These are phyloP conservation scores for Candida awuae DNA, from an alignment of 805 yeast genomes.

Conservation along the genomic window DNA sequence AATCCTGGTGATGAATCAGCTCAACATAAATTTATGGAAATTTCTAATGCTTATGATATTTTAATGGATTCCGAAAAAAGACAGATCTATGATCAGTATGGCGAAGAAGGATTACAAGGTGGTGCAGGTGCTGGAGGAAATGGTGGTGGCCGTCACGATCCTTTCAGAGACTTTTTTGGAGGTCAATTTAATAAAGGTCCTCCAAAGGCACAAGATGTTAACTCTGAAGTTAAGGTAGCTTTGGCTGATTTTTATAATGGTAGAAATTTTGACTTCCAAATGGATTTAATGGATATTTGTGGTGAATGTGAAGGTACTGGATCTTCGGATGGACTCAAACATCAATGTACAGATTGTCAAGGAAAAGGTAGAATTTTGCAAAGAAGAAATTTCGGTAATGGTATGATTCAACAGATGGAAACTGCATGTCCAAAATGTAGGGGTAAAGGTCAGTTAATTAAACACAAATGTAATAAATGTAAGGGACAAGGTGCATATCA, in stretches of 20 bases:
- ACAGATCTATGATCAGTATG: constrained; percentile 62
- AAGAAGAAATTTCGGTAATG: constrained; percentile 75
- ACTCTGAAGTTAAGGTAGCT: constrained; percentile 46
- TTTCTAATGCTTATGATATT: constrained; percentile 90
- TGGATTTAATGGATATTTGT: constrained; percentile 71
- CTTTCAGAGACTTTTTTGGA: constrained; percentile 56
- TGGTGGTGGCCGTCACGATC: constrained; percentile 26
- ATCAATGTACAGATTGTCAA: constrained; percentile 57
- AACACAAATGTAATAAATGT: constrained; percentile 61
- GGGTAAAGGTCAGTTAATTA: constrained; percentile 66
- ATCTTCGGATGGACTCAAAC: constrained; percentile 65
- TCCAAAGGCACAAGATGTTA: constrained; percentile 56
- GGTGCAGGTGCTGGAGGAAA: constrained; percentile 46
- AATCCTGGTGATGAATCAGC: constrained; percentile 79
- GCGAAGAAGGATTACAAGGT: constrained; percentile 63
- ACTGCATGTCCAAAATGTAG: constrained; percentile 70
- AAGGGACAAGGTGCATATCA: constrained; percentile 59
- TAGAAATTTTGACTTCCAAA: constrained; percentile 45
- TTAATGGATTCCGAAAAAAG: constrained; percentile 65
- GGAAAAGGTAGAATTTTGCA: constrained; percentile 68
- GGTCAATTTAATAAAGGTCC: constrained; percentile 26
- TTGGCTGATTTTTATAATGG: constrained; percentile 69
- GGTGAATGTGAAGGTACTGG: constrained; percentile 78
- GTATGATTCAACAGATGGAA: constrained; percentile 82
- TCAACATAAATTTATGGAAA: constrained; percentile 76